Base-by-base conservation (phyloP, 805 yeast species). In the Sugiyamaella smithiae region DNA sequence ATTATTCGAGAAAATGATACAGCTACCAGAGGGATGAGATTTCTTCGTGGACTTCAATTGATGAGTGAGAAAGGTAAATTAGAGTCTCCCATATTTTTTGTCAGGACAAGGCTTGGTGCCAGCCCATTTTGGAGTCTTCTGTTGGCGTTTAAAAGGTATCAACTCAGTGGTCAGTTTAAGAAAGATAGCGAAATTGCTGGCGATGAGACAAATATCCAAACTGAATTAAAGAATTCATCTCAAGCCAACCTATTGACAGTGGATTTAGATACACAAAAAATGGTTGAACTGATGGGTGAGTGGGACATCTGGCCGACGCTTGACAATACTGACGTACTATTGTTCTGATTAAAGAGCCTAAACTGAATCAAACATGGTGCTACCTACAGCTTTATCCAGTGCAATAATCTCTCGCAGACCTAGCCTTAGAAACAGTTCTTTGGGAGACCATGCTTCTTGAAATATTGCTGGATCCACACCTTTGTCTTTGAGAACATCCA, bases 41-140 rank as follows among this genome's bases (percentile, higher is more conserved):
- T 53, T 9, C 16, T 53, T 9, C 46, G 45, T 20, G 49, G 46
- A 3, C 35, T 51, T 3, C 52, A 51, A 14, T 7, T 25, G 24
- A 44, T 51, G 47, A 45, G 45, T 19, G 17, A 32, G 9, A 16
- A 20, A 23, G 35, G 47, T 17, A 12, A 19, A 9, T 16, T 52
- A 20, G 20, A 20, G 11, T 20, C 25, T 16, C 55, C 52, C 20
- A 45, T 53, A 4, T 53, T 53, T 40, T 7, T 14, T 24, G 47
- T 53, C 22, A 35, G 51, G 19, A 40, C 38, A 7, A 48, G 55
- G 23, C 37, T 53, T 12, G 56, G 54, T 2, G 48, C 53, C 4
- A 49, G 52, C 22, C 52, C 50, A 9, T 53, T 50, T 32, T 42
- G 52, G 48, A 49, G 53, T 32, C 23, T 46, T 17, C 26, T 52